A percentile compares a stretch with the other conserved stretches of the same genome.
Evolutionary conservation across 106 monocot species (phyloP).

Genomic region (Cymbidium sinense): DNA sequence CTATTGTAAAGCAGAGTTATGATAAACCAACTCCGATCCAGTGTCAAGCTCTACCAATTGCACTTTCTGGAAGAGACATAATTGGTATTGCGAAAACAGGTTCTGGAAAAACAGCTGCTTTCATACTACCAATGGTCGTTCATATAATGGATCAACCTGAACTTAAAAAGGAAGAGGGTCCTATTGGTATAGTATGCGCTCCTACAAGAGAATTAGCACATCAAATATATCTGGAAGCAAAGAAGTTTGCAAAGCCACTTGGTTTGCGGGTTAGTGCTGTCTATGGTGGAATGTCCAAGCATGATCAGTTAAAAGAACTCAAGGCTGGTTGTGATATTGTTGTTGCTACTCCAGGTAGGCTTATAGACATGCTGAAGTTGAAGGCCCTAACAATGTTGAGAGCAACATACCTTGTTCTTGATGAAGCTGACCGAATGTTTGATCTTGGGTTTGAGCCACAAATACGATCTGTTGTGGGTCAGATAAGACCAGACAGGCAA

Average conservation of each 20-base stretch:
- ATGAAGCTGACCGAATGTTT: slow-evolving; percentile 99
- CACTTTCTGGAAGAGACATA: slow-evolving; percentile 89
- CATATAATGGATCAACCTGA: slow-evolving; percentile 99
- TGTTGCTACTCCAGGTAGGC: slow-evolving; percentile 90
- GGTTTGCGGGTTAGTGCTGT: slow-evolving; percentile 75
- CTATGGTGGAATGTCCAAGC: slow-evolving; percentile 93
- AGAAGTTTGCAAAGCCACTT: slow-evolving; percentile 88
- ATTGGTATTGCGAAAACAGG: slow-evolving; percentile 99
- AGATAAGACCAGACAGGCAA: slow-evolving; percentile 90
- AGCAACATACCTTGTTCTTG: slow-evolving; percentile 86
- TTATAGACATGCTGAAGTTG: slow-evolving; percentile 93
- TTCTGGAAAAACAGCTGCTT: slow-evolving; percentile 96
- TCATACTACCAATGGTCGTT: slow-evolving; percentile 94
- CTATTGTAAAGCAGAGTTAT: slow-evolving; percentile 82
- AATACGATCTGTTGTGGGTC: slow-evolving; percentile 84
- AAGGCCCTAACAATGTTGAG: slow-evolving; percentile 77
- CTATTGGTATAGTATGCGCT: slow-evolving; percentile 90
- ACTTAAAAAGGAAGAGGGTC: slow-evolving; percentile 85
- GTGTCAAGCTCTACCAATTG: slow-evolving; percentile 86
- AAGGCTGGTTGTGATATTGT: slow-evolving; percentile 96
- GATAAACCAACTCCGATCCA: slow-evolving; percentile 96
- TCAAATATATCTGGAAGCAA: slow-evolving; percentile 92
- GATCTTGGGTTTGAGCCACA: slow-evolving; percentile 99
- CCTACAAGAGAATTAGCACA: slow-evolving; percentile 97
- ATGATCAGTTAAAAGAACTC: slow-evolving; percentile 95